Evolutionary conservation across 139 green algal genomes (phyloP).

Genomic region (Asterochloris erici): DNA sequence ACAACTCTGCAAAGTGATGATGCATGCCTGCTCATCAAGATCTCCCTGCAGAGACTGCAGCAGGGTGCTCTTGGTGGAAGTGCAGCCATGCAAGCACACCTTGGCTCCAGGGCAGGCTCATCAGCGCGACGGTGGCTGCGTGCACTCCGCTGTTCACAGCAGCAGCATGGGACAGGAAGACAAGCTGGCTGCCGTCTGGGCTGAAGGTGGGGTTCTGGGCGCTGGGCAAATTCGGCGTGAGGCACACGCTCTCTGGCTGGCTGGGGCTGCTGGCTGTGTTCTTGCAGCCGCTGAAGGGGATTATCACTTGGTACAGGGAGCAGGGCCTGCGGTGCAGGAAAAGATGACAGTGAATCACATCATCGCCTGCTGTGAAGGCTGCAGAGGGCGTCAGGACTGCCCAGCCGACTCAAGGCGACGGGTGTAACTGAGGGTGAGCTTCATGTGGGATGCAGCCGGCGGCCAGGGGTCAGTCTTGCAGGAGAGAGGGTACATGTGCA

Average conservation of each 20-base stretch:
- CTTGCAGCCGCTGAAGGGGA: conserved; percentile 3
- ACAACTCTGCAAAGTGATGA: no score
- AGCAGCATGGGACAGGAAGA: conserved; percentile 69
- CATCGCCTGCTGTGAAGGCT: conserved; percentile 30
- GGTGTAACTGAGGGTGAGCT: no score
- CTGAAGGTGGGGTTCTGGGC: conserved; percentile 62
- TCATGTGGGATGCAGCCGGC: no score
- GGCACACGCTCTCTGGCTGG: background rate
- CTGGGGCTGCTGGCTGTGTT: background rate
- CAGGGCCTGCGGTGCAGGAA: conserved; percentile 24
- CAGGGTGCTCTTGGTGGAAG: background rate
- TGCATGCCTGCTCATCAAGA: no score
- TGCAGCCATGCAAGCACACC: background rate
- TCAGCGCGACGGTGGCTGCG: conserved; percentile 62
- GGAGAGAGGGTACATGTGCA: no score
- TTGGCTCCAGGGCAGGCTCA: conserved; percentile 48
- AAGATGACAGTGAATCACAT: background rate
- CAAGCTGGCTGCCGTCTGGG: conserved; percentile 57
- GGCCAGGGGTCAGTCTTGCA: no score
- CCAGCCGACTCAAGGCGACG: no score
- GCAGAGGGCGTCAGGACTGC: no score
- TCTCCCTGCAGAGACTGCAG: no score
- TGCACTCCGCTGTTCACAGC: conserved; percentile 69
- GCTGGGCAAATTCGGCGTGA: conserved; percentile 26
- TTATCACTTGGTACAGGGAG: conserved; percentile 1